Base-by-base conservation (phyloP, 768 basidiomycete genomes). In the Mycena venus region DNA sequence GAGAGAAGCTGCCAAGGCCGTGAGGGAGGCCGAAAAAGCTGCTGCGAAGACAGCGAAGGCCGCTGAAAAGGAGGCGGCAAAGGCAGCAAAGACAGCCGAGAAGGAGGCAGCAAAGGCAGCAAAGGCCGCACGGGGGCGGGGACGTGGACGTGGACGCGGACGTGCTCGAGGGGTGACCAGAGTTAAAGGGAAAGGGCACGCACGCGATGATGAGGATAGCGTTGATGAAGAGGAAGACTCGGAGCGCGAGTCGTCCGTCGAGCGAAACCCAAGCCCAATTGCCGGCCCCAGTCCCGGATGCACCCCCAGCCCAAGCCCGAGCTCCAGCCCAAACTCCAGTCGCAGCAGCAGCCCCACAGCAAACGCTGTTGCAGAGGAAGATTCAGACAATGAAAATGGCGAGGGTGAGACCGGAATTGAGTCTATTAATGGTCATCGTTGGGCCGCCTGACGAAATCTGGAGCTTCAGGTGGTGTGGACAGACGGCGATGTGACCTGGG, bases 401-500 rank as follows among this genome's bases (percentile, higher is more conserved):
- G 53, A 42, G 9, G 40, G 47, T 15, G 62, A 75, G 69, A 23
- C 23, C n/a, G 53, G 25, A 14, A 38, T 69, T 27, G 36, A 6
- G 21, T 19, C 44, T 4, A 8, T 75, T 29, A 66, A 65, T 19
- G 65, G 69, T 0, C 74, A 75, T 21, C 55, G 63, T 0, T 71
- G 74, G 74, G 23, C 8, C 9, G 17, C 17, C 9, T 21, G 36
- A 7, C 29, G 69, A 3, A 65, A 75, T 27, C 3, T 75, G 0
- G 59, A 71, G 70, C 61, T 75, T 21, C 70, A 75, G 31, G 60
- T 75, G 38, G 38, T 66, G 2, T 75, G 74, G 74, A 42, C 34
- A 0, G 74, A 75, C 32, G n/a, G 23, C 9, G 70, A 75, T 36
- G 44, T 40, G 15, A 75, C 74, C 58, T 75, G 74, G 74, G 74